Percentiles rank a stretch among this genome's conserved stretches.
These are phyloP conservation scores for Amanita jacksonii DNA, from an alignment of 768 basidiomycete genomes.

Conservation along the genomic window DNA sequence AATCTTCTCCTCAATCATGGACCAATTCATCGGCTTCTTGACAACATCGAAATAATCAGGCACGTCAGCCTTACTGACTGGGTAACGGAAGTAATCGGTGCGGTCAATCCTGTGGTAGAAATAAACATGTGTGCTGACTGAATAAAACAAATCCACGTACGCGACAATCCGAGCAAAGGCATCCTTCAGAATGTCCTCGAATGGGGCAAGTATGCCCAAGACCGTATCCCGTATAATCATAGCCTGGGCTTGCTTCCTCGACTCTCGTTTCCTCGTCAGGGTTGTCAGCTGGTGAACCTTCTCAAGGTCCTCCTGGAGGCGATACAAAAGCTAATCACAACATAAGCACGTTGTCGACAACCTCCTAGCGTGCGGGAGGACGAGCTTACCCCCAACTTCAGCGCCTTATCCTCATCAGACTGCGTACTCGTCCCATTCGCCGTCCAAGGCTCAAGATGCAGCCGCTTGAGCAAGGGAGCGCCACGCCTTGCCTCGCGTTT, in stretches of 20 bases:
- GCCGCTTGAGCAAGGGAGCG: conserved; percentile 83
- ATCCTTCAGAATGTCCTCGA: conserved; percentile 46
- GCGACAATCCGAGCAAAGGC: conserved; percentile 62
- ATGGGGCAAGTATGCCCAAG: conserved; percentile 53
- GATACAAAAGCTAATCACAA: conserved; percentile 38
- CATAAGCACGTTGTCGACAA: not conserved
- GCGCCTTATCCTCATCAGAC: conserved; percentile 73
- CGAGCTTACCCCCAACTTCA: conserved; percentile 67
- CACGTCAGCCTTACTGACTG: conserved; percentile 69
- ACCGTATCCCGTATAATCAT: conserved; percentile 62
- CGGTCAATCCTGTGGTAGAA: conserved; percentile 50
- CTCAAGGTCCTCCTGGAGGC: conserved; percentile 69
- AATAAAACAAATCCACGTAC: conserved; percentile 34
- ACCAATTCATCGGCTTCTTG: conserved; percentile 84
- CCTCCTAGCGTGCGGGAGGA: not conserved
- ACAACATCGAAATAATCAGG: conserved; percentile 90
- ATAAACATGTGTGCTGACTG: not conserved
- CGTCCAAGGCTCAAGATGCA: conserved; percentile 98
- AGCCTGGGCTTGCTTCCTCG: conserved; percentile 61
- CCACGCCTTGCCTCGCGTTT: conserved; percentile 91
- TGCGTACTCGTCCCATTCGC: conserved; percentile 55
- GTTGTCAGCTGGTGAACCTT: conserved; percentile 57
- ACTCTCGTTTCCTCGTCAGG: conserved; percentile 69
- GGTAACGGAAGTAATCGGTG: conserved; percentile 67
- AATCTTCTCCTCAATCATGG: conserved; percentile 69